Evolutionary conservation across 1,284 basidiomycete species (phyloP).

Genomic region (Jaminaea rosea): DNA sequence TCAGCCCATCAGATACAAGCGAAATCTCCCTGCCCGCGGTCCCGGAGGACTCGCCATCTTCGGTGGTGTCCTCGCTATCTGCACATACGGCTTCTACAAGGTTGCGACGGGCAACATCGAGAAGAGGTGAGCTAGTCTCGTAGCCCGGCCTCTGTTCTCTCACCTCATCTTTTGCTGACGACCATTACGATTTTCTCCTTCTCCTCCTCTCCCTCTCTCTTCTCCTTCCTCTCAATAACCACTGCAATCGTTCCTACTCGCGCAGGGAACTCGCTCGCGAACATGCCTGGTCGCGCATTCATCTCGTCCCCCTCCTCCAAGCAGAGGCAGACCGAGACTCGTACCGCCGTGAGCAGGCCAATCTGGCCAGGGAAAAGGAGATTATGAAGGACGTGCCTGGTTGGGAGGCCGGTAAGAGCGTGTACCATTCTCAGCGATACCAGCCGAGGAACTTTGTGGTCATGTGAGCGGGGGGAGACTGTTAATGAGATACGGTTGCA

Average conservation of each 20-base stretch:
- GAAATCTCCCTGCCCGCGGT: slow-evolving; percentile 85
- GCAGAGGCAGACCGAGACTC: slow-evolving; percentile 88
- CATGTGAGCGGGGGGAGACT: slow-evolving; percentile 24
- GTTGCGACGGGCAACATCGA: slow-evolving; percentile 83
- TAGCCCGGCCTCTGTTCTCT: neutral
- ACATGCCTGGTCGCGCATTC: slow-evolving; percentile 88
- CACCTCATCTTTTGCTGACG: slow-evolving; percentile 4
- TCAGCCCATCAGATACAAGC: slow-evolving; percentile 86
- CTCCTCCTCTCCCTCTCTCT: too few relatives aligned
- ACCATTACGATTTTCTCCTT: neutral
- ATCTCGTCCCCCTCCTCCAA: slow-evolving; percentile 74
- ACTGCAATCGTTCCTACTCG: too few relatives aligned
- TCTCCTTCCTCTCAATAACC: neutral
- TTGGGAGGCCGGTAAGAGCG: slow-evolving; percentile 77
- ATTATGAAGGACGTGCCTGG: slow-evolving; percentile 92
- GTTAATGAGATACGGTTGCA: neutral
- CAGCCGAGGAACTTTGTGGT: slow-evolving; percentile 55
- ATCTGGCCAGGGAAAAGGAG: slow-evolving; percentile 68
- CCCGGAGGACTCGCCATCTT: slow-evolving; percentile 81
- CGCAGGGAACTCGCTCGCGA: slow-evolving; percentile 84
- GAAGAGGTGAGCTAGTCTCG: slow-evolving; percentile 62
- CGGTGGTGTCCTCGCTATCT: slow-evolving; percentile 71
- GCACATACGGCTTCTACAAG: slow-evolving; percentile 85
- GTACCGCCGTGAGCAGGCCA: slow-evolving; percentile 74
- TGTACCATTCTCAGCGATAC: slow-evolving; percentile 77